Evolutionary conservation across 1,284 basidiomycete genomes (phyloP), one percentile per base, ranked within the genome.

Genomic region (Microbotryomycetes sp.): DNA sequence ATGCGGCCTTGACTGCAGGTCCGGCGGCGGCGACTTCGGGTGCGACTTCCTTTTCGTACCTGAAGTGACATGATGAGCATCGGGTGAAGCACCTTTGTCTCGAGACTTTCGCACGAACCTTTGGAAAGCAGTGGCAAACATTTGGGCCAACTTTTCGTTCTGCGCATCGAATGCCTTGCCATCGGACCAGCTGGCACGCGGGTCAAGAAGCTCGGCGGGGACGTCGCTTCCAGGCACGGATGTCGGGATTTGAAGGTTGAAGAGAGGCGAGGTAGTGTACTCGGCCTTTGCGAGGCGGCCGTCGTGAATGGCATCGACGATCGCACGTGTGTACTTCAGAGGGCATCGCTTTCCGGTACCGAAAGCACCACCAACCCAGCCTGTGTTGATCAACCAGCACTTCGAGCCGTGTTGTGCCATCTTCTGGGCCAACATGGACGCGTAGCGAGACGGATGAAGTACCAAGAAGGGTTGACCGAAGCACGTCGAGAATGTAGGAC

Each of bases 331-430:
- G 81, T 87, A 73, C 13, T 89, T 90, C 79, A 97, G 85, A 29
- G 92, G 87, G 83, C 92, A 97, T 68, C 92, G 89, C 78, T 88
- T 89, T 46, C 76, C 78, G 31, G 76, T 77, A 60, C 94, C 94
- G 76, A 86, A 98, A 78, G 91, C 92, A 76, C 94, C 94, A 64
- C 89, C 87, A 60, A 89, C 88, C 94, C 94, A 98, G 45, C 94
- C 94, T 23, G 94, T 97, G 86, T 98, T 97, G 84, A 98, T 90
- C 74, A 98, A 83, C 91, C 91, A 98, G 81, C 93, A 97, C n/a
- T 57, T 79, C 74, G 92, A 92, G 66, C 91, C 84, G 80, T 89
- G 82, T 78, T 87, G 83, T 62, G 86, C 79, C 94, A 98, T 98
- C 73, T 89, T 86, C 74, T 91, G 87, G 9, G 94, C 91, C 70